A percentile compares a stretch with the other conserved stretches of the same genome.
Evolutionary conservation across 495 filamentous ascomycete genomes (phyloP).

Genomic region (Aspergillus nanangensis): DNA sequence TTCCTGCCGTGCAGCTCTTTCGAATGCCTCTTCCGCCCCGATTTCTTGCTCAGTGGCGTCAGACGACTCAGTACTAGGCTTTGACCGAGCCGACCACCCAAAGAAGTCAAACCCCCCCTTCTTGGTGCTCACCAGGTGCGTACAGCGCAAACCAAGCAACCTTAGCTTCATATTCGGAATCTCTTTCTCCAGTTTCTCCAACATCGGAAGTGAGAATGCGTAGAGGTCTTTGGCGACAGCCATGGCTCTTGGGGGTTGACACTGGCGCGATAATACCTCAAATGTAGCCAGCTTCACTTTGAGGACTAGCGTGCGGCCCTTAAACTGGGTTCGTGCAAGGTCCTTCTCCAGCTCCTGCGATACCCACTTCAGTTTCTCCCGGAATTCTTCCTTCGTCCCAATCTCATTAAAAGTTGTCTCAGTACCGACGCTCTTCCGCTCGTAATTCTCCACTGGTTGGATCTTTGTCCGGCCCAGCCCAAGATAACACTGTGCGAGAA

Average conservation of each 20-base stretch:
- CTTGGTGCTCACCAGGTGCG: slow-evolving; percentile 79
- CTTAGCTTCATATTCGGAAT: slow-evolving; percentile 76
- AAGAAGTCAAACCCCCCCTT: slow-evolving; percentile 79
- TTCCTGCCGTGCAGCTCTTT: slow-evolving; percentile 60
- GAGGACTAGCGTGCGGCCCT: slow-evolving; percentile 81
- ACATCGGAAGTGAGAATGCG: slow-evolving; percentile 73
- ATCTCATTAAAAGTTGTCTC: slow-evolving; percentile 91
- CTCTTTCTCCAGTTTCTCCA: slow-evolving; percentile 81
- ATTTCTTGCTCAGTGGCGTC: slow-evolving; percentile 54
- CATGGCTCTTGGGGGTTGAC: slow-evolving; percentile 67
- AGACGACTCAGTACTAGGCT: slow-evolving; percentile 7
- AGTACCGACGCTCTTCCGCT: slow-evolving; percentile 90
- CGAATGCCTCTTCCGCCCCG: slow-evolving; percentile 66
- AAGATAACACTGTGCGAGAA: slow-evolving; percentile 78
- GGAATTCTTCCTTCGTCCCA: slow-evolving; percentile 58
- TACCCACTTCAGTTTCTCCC: slow-evolving; percentile 70
- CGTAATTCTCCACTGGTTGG: slow-evolving; percentile 82
- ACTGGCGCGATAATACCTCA: slow-evolving; percentile 83
- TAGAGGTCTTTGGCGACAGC: slow-evolving; percentile 77
- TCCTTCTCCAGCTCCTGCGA: slow-evolving; percentile 90
- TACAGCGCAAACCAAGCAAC: slow-evolving; percentile 84
- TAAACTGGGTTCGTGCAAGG: slow-evolving; percentile 71
- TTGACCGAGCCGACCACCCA: slow-evolving; percentile 40
- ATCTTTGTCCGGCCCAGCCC: slow-evolving; percentile 86
- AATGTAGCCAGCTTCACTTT: slow-evolving; percentile 96